These are phyloP conservation scores for Rhodotorula sp. DNA, from an alignment of 1,284 basidiomycete genomes.

Conservation along the genomic window DNA sequence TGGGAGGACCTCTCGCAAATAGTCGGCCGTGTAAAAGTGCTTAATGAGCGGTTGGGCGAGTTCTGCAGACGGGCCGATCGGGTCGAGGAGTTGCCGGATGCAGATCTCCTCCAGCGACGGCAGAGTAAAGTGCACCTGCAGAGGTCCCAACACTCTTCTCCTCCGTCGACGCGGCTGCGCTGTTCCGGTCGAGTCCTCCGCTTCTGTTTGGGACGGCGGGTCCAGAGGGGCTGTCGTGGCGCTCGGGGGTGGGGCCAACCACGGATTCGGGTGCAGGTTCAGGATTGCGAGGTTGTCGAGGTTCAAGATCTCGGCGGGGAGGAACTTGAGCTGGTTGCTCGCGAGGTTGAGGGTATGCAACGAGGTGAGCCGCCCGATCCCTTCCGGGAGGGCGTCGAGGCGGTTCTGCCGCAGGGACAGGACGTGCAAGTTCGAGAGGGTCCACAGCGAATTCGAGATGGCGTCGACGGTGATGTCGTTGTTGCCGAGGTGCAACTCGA, in stretches of 20 bases:
- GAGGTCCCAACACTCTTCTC: conserved; percentile 26
- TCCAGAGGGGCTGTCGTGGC: neutral
- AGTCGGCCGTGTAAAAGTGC: neutral
- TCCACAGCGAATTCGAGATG: conserved; percentile 40
- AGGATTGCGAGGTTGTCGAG: conserved; percentile 27
- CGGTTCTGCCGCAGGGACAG: conserved; percentile 38
- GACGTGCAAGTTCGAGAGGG: conserved; percentile 28
- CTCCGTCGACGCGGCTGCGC: neutral
- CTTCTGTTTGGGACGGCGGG: neutral
- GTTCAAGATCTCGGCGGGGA: conserved; percentile 42
- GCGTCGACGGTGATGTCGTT: conserved; percentile 36
- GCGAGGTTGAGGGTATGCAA: conserved; percentile 37
- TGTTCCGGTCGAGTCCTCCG: neutral
- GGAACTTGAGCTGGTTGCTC: conserved; percentile 33
- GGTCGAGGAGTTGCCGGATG: conserved; percentile 30
- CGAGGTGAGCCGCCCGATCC: conserved; percentile 33
- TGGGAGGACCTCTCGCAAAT: conserved; percentile 2
- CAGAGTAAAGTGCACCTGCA: conserved; percentile 16
- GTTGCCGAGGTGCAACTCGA: conserved; percentile 34
- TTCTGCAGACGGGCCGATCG: neutral
- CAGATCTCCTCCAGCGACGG: conserved; percentile 30
- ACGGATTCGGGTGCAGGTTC: conserved; percentile 30
- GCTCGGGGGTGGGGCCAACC: conserved; percentile 15
- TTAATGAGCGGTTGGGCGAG: conserved; percentile 2
- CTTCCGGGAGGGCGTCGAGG: conserved; percentile 36